phyloP scores from a whole-genome alignment of 495 filamentous ascomycete species.

The Ramalina peruviana region DNA sequence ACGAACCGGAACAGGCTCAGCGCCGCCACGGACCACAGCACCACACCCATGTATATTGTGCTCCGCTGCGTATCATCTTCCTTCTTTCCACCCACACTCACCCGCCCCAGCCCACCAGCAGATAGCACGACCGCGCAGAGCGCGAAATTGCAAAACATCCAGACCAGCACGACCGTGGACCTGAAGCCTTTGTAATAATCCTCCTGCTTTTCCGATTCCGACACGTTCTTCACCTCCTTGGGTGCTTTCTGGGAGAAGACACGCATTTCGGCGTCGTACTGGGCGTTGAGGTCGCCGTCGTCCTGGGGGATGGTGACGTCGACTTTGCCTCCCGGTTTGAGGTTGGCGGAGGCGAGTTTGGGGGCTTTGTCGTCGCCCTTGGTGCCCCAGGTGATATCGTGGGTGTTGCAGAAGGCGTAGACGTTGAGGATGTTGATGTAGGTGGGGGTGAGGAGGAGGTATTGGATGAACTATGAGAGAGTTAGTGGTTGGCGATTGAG shows the following conservation, averaged over 20 bases:
- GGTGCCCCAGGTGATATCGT: slow-evolving; percentile 95
- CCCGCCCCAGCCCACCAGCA: slow-evolving; percentile 61
- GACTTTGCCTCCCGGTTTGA: slow-evolving; percentile 85
- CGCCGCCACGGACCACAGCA: slow-evolving; percentile 85
- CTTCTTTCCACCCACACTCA: slow-evolving; percentile 34
- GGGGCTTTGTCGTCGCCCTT: slow-evolving; percentile 87
- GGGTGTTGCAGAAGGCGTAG: slow-evolving; percentile 96
- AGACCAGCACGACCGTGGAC: slow-evolving; percentile 77
- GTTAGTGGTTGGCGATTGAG: slow-evolving; percentile 4
- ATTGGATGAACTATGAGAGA: slow-evolving; percentile 62
- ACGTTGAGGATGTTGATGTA: slow-evolving; percentile 97
- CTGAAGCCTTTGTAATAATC: slow-evolving; percentile 98
- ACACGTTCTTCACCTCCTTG: slow-evolving; percentile 46
- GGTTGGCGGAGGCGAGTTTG: slow-evolving; percentile 63
- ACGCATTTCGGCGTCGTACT: slow-evolving; percentile 75
- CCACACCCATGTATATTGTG: slow-evolving; percentile 77
- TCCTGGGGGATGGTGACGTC: slow-evolving; percentile 87
- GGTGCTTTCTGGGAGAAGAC: slow-evolving; percentile 59
- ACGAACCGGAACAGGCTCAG: slow-evolving; percentile 80
- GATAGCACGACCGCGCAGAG: slow-evolving; percentile 79
- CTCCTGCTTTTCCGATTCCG: slow-evolving; percentile 70
- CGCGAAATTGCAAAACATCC: slow-evolving; percentile 94
- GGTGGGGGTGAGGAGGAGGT: slow-evolving; percentile 84
- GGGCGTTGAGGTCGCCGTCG: slow-evolving; percentile 72
- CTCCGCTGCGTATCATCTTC: slow-evolving; percentile 32